Conservation (phyloP, 495 filamentous ascomycete species). For the Trichoderma virens region DNA sequence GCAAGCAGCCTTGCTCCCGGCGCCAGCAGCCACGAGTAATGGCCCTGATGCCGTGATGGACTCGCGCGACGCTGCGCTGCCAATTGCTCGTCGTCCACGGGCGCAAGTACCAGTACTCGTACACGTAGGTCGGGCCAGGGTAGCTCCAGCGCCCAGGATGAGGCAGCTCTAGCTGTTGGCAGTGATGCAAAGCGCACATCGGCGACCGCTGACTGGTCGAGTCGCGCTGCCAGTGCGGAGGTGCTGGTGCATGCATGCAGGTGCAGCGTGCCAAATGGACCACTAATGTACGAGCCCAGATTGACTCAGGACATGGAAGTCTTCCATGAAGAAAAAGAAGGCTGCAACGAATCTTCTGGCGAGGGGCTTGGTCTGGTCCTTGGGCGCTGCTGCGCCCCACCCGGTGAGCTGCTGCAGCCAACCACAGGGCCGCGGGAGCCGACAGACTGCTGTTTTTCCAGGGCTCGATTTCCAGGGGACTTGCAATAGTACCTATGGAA, state of each 20-base stretch:
- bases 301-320: conserved; percentile 5
- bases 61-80: too few relatives aligned
- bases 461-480: too few relatives aligned
- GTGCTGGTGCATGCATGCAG: not conserved
- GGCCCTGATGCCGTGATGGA: too few relatives aligned
- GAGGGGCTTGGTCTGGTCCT: too few relatives aligned
- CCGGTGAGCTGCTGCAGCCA: not conserved
- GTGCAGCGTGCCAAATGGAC: not conserved
- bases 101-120: not conserved
- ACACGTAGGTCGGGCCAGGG: not conserved
- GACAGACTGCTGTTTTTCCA: too few relatives aligned
- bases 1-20: too few relatives aligned
- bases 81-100: too few relatives aligned
- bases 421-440: not conserved
- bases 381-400: not conserved
- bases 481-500: too few relatives aligned
- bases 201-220: not conserved
- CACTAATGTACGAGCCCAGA: not conserved
- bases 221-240: not conserved
- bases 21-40: too few relatives aligned
- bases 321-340: conserved; percentile 3
- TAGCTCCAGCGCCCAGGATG: not conserved
- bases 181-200: not conserved
- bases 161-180: not conserved
- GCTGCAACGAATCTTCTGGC: not conserved